These are phyloP conservation scores for Monilinia vaccinii-corymbosi DNA, from an alignment of 2,329 filamentous ascomycete genomes.

Conservation along the genomic window DNA sequence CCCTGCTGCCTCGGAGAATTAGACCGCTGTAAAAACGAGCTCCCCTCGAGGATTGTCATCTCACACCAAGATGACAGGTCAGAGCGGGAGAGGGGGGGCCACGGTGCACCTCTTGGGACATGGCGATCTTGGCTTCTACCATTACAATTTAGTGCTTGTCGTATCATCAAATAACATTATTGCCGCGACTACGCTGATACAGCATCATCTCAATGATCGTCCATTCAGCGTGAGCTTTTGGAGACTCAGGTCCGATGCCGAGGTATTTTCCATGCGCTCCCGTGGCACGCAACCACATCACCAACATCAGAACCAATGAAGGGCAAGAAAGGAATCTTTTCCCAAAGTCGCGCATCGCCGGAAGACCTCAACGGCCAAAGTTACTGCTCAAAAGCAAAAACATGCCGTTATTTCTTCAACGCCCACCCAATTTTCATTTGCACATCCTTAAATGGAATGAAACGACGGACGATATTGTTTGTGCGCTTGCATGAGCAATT, in stretches of 20 bases:
- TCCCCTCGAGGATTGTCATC: conserved; percentile 20
- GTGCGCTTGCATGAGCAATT: conserved; percentile 13
- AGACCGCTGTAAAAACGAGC: conserved; percentile 23
- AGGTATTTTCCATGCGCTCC: conserved; percentile 6
- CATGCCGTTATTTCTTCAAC: conserved; percentile 6
- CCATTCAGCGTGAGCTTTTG: background rate
- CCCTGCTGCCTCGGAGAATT: conserved; percentile 12
- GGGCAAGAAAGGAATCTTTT: background rate
- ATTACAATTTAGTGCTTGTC: background rate
- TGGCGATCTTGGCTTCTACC: conserved; percentile 16
- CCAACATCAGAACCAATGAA: conserved; percentile 12
- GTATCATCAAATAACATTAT: background rate
- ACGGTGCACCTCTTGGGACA: conserved; percentile 13
- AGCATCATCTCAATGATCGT: background rate
- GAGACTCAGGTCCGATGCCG: conserved; percentile 7
- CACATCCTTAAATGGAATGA: background rate
- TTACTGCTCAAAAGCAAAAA: conserved; percentile 6
- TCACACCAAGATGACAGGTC: conserved; percentile 19
- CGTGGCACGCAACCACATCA: conserved; percentile 12
- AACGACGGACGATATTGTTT: conserved; percentile 7
- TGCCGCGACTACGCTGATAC: conserved; percentile 1
- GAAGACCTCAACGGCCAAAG: conserved; percentile 14
- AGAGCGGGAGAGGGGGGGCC: conserved; percentile 16
- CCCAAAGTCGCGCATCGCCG: conserved; percentile 9
- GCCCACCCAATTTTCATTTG: background rate